Evolutionary conservation across 23 red algal species (phyloP), one percentile per base, ranked within the genome.

Genomic region (Agarophyton chilense): DNA sequence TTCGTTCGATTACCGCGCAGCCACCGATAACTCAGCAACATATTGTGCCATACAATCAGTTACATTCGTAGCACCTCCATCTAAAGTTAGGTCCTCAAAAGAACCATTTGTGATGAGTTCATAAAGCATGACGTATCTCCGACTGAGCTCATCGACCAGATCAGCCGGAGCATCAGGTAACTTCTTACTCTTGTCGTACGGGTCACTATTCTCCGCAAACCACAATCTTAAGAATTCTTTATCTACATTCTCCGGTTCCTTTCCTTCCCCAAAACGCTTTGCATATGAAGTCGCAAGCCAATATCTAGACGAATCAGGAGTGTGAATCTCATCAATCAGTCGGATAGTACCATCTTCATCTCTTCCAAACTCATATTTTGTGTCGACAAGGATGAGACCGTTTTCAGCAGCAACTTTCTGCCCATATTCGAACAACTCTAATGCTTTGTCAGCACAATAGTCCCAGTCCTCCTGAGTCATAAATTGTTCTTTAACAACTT

Each of bases 321-420:
- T 99, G 63, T 96, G 97, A 29, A 99, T 88, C 77, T 99, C 97
- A 45, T 99, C 97, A 72, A 99, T 99, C 42, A 99, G 58, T 4
- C 94, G 83, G 68, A 99, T 99, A 35, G 65, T 81, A 50, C 97
- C 97, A 52, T 99, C 83, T 43, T 88, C 86, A 52, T 94, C 89
- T 28, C 81, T 62, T 17, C 97, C 97, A 92, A 99, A 99, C 78
- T 99, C 97, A 82, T 96, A 99, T 78, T 99, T 99, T 1, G 92
- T 99, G 78, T 99, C 97, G 5, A 99, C 97, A 22, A 99, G 90
- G 54, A 99, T 99, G 52, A 99, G 93, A 52, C 97, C 97, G 50
- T 96, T 73, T 32, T 99, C 93, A 4, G 62, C 64, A 29, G 97
- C 97, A 0, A 96, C 80, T 19, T 77, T 71, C 56, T 99, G 97